A percentile compares a stretch with the other conserved stretches of the same genome.
Conservation (phyloP, 495 filamentous ascomycete genomes). For the Mytilinidion resinicola region DNA sequence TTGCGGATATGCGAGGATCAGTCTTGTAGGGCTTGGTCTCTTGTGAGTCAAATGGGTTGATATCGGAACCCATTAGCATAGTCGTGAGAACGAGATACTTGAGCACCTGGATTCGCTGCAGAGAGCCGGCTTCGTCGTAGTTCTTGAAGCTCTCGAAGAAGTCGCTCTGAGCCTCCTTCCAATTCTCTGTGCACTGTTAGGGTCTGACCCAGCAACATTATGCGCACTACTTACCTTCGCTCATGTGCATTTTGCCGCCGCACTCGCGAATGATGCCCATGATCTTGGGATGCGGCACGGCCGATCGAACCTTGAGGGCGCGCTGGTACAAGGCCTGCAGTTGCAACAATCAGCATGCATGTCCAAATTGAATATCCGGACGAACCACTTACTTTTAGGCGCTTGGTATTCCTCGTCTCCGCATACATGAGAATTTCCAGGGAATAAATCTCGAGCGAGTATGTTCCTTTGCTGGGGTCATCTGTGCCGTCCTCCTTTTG, state of each 20-base stretch:
- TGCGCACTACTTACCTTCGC: slow-evolving; percentile 50
- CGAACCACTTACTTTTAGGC: slow-evolving; percentile 59
- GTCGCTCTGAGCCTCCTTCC: slow-evolving; percentile 93
- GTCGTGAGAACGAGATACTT: slow-evolving; percentile 95
- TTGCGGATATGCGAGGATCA: slow-evolving; percentile 87
- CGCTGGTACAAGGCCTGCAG: slow-evolving; percentile 70
- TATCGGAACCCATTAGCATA: slow-evolving; percentile 98
- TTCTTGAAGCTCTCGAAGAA: slow-evolving; percentile 99
- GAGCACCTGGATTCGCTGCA: slow-evolving; percentile 93
- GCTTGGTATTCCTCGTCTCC: slow-evolving; percentile 94
- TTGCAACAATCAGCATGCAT: slow-evolving; percentile 22
- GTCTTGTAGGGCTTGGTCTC: slow-evolving; percentile 99
- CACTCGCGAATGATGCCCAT: slow-evolving; percentile 99
- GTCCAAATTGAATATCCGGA: neutral
- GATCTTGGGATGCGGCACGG: slow-evolving; percentile 95
- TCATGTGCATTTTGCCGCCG: slow-evolving; percentile 99
- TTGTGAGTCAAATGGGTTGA: slow-evolving; percentile 98
- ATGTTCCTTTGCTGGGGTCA: slow-evolving; percentile 93
- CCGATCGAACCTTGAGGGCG: slow-evolving; percentile 83
- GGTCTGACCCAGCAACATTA: neutral
- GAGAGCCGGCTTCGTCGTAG: slow-evolving; percentile 94
- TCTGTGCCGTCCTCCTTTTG: slow-evolving; percentile 84
- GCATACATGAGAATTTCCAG: slow-evolving; percentile 99
- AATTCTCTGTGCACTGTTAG: slow-evolving; percentile 62
- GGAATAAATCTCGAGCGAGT: slow-evolving; percentile 90